A percentile compares a stretch with the other conserved stretches of the same genome.
Conservation (phyloP, 1,284 basidiomycete genomes). For the Cutaneotrichosporon mucoides region DNA sequence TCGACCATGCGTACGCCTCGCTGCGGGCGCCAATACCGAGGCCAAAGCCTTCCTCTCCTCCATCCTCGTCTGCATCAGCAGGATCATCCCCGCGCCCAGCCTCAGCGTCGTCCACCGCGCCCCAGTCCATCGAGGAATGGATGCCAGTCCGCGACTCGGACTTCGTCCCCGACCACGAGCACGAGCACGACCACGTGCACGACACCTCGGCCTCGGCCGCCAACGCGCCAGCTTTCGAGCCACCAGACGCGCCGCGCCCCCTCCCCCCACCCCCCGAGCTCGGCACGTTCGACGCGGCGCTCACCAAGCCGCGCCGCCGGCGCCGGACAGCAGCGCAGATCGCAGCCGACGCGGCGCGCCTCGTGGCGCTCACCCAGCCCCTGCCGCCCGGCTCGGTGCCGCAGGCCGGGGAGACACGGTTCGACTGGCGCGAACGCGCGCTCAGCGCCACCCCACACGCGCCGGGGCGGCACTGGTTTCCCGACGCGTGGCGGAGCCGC, state of each 20-base stretch:
- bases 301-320: conserved; percentile 12
- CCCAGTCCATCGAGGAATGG: not conserved
- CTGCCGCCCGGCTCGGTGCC: conserved; percentile 25
- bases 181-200: not conserved
- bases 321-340: not conserved
- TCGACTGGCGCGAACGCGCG: conserved; percentile 35
- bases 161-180: not conserved
- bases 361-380: not conserved
- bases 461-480: conserved; percentile 24
- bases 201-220: too few species aligned
- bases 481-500: conserved; percentile 24
- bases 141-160: conserved; percentile 6
- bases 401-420: conserved; percentile 30
- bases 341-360: not conserved
- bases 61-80: not conserved
- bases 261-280: not conserved
- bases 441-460: conserved; percentile 3
- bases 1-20: conserved; percentile 2
- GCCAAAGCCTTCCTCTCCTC: not conserved
- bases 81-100: not conserved
- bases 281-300: conserved; percentile 6
- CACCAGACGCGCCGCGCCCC: not conserved
- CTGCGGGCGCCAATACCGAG: not conserved
- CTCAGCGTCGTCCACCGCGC: not conserved
- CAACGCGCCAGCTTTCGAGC: not conserved